phyloP scores from a whole-genome alignment of 2,329 filamentous ascomycete species.

The Teratosphaeriaceae sp. region DNA sequence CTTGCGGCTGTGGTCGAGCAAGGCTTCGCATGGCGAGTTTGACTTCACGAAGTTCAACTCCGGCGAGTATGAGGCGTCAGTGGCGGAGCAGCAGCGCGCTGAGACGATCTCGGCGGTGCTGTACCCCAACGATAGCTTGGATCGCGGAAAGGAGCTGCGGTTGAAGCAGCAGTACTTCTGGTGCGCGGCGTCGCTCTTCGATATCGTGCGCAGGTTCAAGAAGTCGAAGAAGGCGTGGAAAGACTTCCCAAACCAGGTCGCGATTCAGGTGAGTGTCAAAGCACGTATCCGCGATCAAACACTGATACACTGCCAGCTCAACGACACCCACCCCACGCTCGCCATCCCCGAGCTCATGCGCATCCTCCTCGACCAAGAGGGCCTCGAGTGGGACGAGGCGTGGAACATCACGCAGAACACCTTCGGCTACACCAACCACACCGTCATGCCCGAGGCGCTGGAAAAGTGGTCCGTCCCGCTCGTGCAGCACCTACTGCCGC shows the following conservation, averaged over 20 bases:
- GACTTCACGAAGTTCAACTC: conserved; percentile 99
- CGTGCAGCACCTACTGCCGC: conserved; percentile 84
- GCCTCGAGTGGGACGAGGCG: conserved; percentile 85
- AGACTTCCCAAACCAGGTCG: conserved; percentile 89
- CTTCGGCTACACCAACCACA: conserved; percentile 98
- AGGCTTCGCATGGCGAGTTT: conserved; percentile 93
- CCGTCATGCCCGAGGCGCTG: conserved; percentile 88
- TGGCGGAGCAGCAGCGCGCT: conserved; percentile 96
- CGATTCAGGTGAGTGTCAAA: conserved; percentile 65
- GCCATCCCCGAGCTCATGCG: conserved; percentile 94
- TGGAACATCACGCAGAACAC: conserved; percentile 64
- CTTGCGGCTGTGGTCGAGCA: conserved; percentile 93
- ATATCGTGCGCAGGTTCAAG: conserved; percentile 97
- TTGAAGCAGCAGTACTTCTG: conserved; percentile 99
- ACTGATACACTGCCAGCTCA: conserved; percentile 71
- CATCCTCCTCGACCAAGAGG: conserved; percentile 83
- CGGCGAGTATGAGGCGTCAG: conserved; percentile 95
- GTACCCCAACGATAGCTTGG: conserved; percentile 96
- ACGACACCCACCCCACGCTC: conserved; percentile 94
- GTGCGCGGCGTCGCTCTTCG: conserved; percentile 92
- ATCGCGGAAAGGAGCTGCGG: conserved; percentile 91
- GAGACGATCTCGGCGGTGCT: conserved; percentile 97
- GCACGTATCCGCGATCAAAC: no score
- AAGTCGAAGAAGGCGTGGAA: conserved; percentile 88
- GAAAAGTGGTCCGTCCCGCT: conserved; percentile 98